These are phyloP conservation scores for Ophiosphaerella korrae DNA, from an alignment of 2,329 filamentous ascomycete species.

Conservation along the genomic window DNA sequence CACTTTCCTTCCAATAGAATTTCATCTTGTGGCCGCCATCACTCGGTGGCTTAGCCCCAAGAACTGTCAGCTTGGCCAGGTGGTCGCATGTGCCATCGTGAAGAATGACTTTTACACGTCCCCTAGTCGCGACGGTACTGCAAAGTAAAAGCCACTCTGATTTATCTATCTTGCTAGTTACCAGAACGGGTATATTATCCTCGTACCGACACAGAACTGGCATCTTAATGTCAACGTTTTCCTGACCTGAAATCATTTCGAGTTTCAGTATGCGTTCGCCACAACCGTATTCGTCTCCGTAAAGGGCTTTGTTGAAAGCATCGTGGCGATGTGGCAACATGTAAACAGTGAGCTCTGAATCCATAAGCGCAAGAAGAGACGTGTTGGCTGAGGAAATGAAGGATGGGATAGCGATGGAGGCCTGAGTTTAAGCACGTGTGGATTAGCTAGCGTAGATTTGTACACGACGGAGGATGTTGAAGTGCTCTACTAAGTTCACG, in stretches of 20 bases:
- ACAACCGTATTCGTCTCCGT: slow-evolving; percentile 7
- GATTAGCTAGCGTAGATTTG: no score
- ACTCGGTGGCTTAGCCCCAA: slow-evolving; percentile 1
- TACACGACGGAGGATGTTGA: no score
- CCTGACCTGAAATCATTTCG: slow-evolving; percentile 3
- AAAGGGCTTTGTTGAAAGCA: background rate
- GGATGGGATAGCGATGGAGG: no score
- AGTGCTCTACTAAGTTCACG: no score
- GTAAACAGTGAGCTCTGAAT: slow-evolving; percentile 1
- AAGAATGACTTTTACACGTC: slow-evolving; percentile 1
- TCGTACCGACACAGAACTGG: slow-evolving; percentile 7
- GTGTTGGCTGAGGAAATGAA: no score
- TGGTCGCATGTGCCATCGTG: background rate
- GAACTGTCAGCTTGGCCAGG: background rate
- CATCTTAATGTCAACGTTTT: slow-evolving; percentile 1
- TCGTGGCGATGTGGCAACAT: background rate
- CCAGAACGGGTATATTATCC: background rate
- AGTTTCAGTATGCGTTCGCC: slow-evolving; percentile 3
- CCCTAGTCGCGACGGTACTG: background rate
- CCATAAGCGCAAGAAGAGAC: background rate
- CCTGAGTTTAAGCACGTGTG: no score
- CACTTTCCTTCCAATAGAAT: slow-evolving; percentile 4
- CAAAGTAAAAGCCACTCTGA: slow-evolving; percentile 2
- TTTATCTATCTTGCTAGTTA: background rate
- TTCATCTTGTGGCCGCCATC: background rate